These are phyloP conservation scores for Lichtheimia ornata DNA, from an alignment of 371 early-diverging fungal genomes.

Conservation along the genomic window DNA sequence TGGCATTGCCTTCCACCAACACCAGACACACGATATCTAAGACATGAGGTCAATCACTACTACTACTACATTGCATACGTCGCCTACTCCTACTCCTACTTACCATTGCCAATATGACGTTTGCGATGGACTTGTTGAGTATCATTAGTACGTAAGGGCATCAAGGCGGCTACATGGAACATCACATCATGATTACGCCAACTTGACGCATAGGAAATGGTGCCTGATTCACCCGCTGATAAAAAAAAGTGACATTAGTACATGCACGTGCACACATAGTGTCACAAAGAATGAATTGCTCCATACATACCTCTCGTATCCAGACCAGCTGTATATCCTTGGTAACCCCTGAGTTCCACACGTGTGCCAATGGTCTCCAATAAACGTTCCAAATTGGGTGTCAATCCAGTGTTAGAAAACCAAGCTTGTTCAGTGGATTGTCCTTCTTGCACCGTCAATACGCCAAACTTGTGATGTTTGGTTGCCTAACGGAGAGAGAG, in stretches of 20 bases:
- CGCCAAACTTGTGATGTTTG: constrained; percentile 80
- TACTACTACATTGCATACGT: no score
- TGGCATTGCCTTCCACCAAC: constrained; percentile 59
- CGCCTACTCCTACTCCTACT: background rate
- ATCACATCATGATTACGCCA: constrained; percentile 85
- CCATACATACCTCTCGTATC: constrained; percentile 71
- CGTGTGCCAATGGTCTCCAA: constrained; percentile 70
- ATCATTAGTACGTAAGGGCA: constrained; percentile 72
- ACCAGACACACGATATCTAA: constrained; percentile 74
- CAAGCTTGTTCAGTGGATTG: constrained; percentile 78
- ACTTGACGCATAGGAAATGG: constrained; percentile 69
- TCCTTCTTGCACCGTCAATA: constrained; percentile 62
- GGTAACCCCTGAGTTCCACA: constrained; percentile 74
- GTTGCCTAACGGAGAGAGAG: constrained; percentile 39
- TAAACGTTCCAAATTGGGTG: constrained; percentile 64
- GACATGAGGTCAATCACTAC: background rate
- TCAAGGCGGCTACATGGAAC: constrained; percentile 83
- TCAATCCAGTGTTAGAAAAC: constrained; percentile 68
- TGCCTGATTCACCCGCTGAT: constrained; percentile 70
- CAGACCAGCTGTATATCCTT: constrained; percentile 81
- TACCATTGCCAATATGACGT: constrained; percentile 83
- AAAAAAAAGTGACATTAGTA: background rate
- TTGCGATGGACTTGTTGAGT: constrained; percentile 82
- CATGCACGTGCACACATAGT: no score
- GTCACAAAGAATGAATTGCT: no score